These are phyloP conservation scores for Vitis rotundifolia DNA, from an alignment of 164 flowering plant species.

Conservation along the genomic window DNA sequence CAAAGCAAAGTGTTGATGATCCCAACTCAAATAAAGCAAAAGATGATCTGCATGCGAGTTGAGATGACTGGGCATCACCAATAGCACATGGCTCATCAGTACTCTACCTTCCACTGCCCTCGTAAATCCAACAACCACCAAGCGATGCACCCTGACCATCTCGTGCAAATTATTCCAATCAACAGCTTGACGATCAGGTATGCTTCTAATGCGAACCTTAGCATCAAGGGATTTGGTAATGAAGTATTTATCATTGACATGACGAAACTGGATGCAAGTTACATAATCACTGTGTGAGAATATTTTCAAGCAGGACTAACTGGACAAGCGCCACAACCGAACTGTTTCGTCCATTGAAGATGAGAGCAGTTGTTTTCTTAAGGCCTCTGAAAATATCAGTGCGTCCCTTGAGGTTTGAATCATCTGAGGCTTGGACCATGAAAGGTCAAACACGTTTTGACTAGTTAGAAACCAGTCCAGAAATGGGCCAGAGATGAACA, in stretches of 20 bases:
- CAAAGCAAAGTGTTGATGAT: slow-evolving; percentile 32
- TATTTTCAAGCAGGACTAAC: slow-evolving; percentile 79
- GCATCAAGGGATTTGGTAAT: slow-evolving; percentile 97
- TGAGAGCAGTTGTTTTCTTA: slow-evolving; percentile 58
- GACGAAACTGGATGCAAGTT: slow-evolving; percentile 99
- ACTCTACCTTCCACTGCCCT: too few species aligned
- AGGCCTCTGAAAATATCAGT: not conserved
- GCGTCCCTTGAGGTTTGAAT: not conserved
- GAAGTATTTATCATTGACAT: slow-evolving; percentile 93
- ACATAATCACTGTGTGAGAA: slow-evolving; percentile 97
- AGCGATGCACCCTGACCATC: too few species aligned
- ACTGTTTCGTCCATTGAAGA: slow-evolving; percentile 99
- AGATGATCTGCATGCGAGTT: slow-evolving; percentile 65
- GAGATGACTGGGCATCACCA: slow-evolving; percentile 43
- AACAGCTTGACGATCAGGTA: slow-evolving; percentile 92
- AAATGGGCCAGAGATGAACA: too few species aligned
- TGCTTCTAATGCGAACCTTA: slow-evolving; percentile 99
- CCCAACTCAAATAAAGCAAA: slow-evolving; percentile 59
- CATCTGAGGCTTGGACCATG: too few species aligned
- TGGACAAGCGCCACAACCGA: slow-evolving; percentile 86
- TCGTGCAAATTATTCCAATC: slow-evolving; percentile 97
- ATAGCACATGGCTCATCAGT: slow-evolving; percentile 34
- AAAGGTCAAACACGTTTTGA: too few species aligned
- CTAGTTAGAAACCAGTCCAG: too few species aligned
- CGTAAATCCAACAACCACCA: too few species aligned